Evolutionary conservation across 129 eudicot species (phyloP), one percentile per base, ranked within the genome.

Genomic region (Flaveria bidentis): DNA sequence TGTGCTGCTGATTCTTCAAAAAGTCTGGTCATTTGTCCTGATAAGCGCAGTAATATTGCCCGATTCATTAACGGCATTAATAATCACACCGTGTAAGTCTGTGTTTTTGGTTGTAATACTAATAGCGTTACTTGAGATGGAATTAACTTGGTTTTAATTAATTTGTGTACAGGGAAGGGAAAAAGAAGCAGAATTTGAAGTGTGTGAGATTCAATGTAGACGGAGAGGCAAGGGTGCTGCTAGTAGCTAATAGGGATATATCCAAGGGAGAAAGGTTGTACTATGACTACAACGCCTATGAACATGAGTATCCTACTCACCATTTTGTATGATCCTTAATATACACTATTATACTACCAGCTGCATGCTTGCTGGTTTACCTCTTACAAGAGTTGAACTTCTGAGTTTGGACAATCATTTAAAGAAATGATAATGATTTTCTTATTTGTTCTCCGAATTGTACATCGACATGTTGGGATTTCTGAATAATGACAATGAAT

Each of bases 21-120:
- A 60, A 84, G 87, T 80, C 93, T 94, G 3, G 98, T 94, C 5
- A 80, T 94, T 51, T 94, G 98, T 67, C 98, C 98, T 0, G 98
- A 94, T 75, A 94, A 91, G 72, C 90, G 89, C 7, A 91, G 98
- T 61, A 94, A 94, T 69, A 86, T 93, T 64, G 98, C 98, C 44
- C 88, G 97, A 9, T 93, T 88, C 69, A 91, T 93, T 80, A 93
- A 93, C 81, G 98, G 98, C 71, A 93, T 93, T 79, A 93, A 93
- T 75, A 93, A 93, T 82, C 88, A 93, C 70, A 88, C 95, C 41
- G 82, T 71, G 97, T 90, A 87, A 65, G 90, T 82, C 39, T 2
- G 17, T 8, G 5, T 16, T 4, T 36, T 69, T 39, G 65, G 28
- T 63, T 64, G 68, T 46, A 45, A 45, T 45, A 8, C 50, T 36